Conservation (phyloP, 2,329 filamentous ascomycete species). For the Bipolaris zeicola region DNA sequence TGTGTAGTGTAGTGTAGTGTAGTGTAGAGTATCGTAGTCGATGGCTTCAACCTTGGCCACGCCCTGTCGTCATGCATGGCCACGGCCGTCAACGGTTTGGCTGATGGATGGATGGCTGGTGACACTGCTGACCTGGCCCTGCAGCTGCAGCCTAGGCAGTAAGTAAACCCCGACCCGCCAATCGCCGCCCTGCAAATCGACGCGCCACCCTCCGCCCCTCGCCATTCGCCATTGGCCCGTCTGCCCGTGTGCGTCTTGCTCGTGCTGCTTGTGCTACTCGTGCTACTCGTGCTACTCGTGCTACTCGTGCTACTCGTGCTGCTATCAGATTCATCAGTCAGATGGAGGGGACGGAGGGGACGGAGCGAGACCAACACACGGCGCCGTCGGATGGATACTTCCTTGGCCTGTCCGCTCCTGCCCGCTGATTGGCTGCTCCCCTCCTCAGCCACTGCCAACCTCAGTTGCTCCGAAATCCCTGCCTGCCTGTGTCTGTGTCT, state of each 20-base stretch:
- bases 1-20: too few relatives aligned
- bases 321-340: too few relatives aligned
- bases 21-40: too few relatives aligned
- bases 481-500: neutral
- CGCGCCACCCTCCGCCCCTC: neutral
- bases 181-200: neutral
- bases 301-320: too few relatives aligned
- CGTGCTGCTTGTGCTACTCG: too few relatives aligned
- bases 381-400: neutral
- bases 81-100: neutral
- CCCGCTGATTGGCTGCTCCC: neutral
- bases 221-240: neutral
- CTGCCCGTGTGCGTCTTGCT: neutral
- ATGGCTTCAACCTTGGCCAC: too few relatives aligned
- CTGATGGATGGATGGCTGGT: neutral
- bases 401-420: neutral
- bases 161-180: neutral
- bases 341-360: too few relatives aligned
- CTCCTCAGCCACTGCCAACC: slow-evolving; percentile 8
- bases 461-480: neutral
- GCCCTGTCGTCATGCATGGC: neutral
- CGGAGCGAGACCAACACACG: too few relatives aligned
- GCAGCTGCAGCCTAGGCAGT: neutral
- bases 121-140: neutral
- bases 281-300: too few relatives aligned